Evolutionary conservation across 1,139 yeast genomes (phyloP).

Genomic region (Suhomyces wounanorum): DNA sequence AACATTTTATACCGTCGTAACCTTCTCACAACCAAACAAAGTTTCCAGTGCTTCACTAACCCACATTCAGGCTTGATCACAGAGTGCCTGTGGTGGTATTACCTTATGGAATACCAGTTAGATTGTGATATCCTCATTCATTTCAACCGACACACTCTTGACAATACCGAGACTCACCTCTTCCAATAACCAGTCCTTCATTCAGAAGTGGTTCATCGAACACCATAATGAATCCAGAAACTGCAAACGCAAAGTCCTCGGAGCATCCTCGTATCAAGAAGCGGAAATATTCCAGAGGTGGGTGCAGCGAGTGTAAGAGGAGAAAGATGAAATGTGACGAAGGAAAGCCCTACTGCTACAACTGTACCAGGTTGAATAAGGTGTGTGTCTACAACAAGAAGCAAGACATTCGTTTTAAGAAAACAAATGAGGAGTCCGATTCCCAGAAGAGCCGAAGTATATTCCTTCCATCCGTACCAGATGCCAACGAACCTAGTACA

Average conservation of each 20-base stretch:
- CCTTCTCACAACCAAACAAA: background rate
- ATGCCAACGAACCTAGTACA: background rate
- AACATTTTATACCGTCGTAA: background rate
- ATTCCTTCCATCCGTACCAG: background rate
- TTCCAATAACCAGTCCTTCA: background rate
- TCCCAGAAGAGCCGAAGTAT: background rate
- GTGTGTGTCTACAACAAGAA: slow-evolving; percentile 46
- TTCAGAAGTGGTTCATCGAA: background rate
- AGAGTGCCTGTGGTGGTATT: background rate
- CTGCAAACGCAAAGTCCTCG: background rate
- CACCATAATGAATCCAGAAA: background rate
- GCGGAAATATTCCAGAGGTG: slow-evolving; percentile 57
- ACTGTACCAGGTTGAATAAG: slow-evolving; percentile 53
- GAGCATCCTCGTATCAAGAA: slow-evolving; percentile 29
- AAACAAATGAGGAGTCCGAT: background rate
- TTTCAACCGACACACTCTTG: background rate
- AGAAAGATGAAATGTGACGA: slow-evolving; percentile 54
- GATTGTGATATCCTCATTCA: background rate
- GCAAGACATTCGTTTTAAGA: slow-evolving; percentile 33
- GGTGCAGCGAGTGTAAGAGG: slow-evolving; percentile 64
- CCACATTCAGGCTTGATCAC: background rate
- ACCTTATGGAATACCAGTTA: background rate
- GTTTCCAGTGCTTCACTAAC: background rate
- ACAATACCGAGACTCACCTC: background rate
- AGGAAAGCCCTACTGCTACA: slow-evolving; percentile 27